Conservation (phyloP, 352 stramenopile species). For the Globisporangium splendens region DNA sequence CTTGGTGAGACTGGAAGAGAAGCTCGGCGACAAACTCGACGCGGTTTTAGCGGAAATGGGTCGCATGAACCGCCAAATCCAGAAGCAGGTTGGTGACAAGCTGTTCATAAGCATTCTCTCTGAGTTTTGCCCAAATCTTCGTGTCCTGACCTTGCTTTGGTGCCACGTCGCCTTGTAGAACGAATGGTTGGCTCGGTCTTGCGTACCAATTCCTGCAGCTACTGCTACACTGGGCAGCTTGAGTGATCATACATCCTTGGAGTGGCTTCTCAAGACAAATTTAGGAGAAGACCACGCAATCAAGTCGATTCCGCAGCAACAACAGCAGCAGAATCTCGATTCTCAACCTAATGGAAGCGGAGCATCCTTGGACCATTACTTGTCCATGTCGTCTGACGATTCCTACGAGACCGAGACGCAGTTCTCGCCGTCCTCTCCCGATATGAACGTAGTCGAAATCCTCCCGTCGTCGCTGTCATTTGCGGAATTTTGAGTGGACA, state of each 20-base stretch:
- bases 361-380: constrained; percentile 36
- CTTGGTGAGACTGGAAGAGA: constrained; percentile 56
- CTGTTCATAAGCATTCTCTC: not conserved
- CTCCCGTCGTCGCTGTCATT: constrained; percentile 28
- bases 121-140: not conserved
- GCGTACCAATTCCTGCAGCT: constrained; percentile 11
- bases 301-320: not conserved
- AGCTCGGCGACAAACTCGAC: constrained; percentile 51
- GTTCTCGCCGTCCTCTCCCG: constrained; percentile 29
- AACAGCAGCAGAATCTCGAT: constrained; percentile 6
- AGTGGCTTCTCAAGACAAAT: constrained; percentile 63
- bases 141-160: not conserved
- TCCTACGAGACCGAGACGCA: constrained; percentile 23
- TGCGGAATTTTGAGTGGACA: constrained; percentile 29
- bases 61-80: constrained; percentile 52
- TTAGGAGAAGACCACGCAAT: constrained; percentile 31
- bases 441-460: constrained; percentile 30
- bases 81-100: constrained; percentile 45
- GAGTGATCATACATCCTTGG: constrained; percentile 38
- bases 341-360: constrained; percentile 1
- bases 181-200: constrained; percentile 25
- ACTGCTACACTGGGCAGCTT: constrained; percentile 9
- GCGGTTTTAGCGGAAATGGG: constrained; percentile 45
- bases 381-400: constrained; percentile 43
- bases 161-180: constrained; percentile 15